These are phyloP conservation scores for Strombidium stylifer DNA, from an alignment of 73 alveolate genomes.

Conservation along the genomic window DNA sequence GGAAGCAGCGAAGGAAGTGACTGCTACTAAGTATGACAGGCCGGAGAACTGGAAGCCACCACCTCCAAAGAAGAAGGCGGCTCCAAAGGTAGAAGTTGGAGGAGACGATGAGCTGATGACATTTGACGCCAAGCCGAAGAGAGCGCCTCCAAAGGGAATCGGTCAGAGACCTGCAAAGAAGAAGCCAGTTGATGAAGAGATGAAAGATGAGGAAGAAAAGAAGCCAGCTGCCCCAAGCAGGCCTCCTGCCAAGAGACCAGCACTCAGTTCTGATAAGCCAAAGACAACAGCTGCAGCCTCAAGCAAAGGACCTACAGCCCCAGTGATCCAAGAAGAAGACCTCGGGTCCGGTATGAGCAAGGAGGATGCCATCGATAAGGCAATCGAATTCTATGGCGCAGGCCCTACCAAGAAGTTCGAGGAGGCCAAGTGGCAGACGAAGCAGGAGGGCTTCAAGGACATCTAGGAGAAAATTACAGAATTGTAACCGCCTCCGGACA, in stretches of 20 bases:
- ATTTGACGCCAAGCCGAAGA: conserved; percentile 1
- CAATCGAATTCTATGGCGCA: conserved; percentile 17
- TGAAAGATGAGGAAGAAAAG: conserved; percentile 23
- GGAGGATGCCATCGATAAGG: conserved; percentile 58
- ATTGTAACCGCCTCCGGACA: conserved; percentile 45
- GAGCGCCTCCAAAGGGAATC: conserved; percentile 8
- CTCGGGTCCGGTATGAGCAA: conserved; percentile 44
- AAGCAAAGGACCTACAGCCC: neutral
- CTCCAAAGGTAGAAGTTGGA: conserved; percentile 31
- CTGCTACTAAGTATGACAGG: conserved; percentile 42
- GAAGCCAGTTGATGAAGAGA: conserved; percentile 40
- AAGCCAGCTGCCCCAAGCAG: neutral
- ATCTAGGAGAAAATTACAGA: conserved; percentile 37
- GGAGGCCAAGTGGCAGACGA: conserved; percentile 69
- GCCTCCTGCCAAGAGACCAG: conserved; percentile 23
- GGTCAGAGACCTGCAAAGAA: conserved; percentile 10
- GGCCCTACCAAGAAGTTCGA: conserved; percentile 28
- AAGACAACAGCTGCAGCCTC: conserved; percentile 3
- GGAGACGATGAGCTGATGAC: conserved; percentile 15
- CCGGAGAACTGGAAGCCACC: conserved; percentile 15
- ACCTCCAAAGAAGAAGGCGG: neutral
- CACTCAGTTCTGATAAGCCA: too few relatives aligned
- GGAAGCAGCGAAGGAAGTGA: conserved; percentile 45
- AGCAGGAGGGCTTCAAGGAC: conserved; percentile 50
- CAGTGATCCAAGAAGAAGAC: conserved; percentile 43